phyloP scores from a whole-genome alignment of 768 basidiomycete genomes.

The Amanita rubescens region DNA sequence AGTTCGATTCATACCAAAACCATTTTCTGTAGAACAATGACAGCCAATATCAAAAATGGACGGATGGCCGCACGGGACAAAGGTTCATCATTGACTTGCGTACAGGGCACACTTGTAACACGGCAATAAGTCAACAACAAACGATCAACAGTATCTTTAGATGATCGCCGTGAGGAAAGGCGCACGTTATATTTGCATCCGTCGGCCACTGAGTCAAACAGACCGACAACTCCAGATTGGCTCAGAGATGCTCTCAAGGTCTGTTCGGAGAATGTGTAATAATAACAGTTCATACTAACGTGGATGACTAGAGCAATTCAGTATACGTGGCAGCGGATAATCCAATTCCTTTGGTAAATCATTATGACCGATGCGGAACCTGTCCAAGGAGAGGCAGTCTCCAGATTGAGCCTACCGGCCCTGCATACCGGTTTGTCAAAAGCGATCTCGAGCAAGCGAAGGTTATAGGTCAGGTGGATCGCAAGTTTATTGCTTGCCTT shows the following conservation, averaged over 20 bases:
- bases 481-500: constrained; percentile 82
- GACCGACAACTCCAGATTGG: constrained; percentile 47
- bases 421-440: constrained; percentile 18
- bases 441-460: constrained; percentile 47
- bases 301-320: constrained; percentile 40
- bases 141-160: constrained; percentile 5
- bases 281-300: background rate
- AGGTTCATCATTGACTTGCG: constrained; percentile 54
- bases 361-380: background rate
- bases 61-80: constrained; percentile 54
- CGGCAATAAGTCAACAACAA: constrained; percentile 13
- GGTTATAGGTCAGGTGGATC: constrained; percentile 81
- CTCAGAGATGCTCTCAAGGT: constrained; percentile 55
- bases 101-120: constrained; percentile 59
- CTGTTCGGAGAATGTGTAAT: constrained; percentile 7
- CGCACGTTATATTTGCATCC: constrained; percentile 17
- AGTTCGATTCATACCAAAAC: background rate
- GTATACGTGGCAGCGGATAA: constrained; percentile 44
- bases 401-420: background rate
- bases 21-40: constrained; percentile 8
- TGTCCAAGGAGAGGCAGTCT: constrained; percentile 7
- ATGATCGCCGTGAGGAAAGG: constrained; percentile 12
- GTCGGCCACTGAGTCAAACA: constrained; percentile 8
- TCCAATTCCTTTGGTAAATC: constrained; percentile 28
- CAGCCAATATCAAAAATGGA: constrained; percentile 32